Evolutionary conservation across 1,284 basidiomycete genomes (phyloP).

Genomic region (Chalciporus sp.): DNA sequence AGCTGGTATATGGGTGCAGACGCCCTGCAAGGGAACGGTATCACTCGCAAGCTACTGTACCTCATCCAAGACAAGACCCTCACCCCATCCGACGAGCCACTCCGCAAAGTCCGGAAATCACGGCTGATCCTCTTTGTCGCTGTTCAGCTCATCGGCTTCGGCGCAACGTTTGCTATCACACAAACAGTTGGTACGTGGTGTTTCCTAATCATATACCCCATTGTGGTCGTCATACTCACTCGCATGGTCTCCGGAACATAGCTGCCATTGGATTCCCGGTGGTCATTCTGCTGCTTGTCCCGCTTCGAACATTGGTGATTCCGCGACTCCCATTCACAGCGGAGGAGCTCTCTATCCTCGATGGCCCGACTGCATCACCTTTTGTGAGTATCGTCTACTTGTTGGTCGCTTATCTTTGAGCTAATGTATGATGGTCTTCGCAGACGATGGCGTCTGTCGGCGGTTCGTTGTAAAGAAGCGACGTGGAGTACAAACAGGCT

Average conservation of each 20-base stretch:
- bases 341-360: constrained; percentile 83
- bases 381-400: constrained; percentile 59
- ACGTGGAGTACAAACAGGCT: background rate
- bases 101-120: constrained; percentile 73
- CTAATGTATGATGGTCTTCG: background rate
- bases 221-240: background rate
- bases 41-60: constrained; percentile 83
- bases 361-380: constrained; percentile 84
- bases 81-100: constrained; percentile 66
- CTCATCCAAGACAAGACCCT: constrained; percentile 76
- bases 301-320: constrained; percentile 73
- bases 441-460: constrained; percentile 64
- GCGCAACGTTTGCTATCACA: constrained; percentile 88
- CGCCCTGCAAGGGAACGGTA: constrained; percentile 82
- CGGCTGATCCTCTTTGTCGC: constrained; percentile 78
- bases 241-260: constrained; percentile 28
- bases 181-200: constrained; percentile 78
- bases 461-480: constrained; percentile 35
- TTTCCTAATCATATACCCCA: background rate
- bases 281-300: constrained; percentile 88
- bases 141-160: constrained; percentile 87
- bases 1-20: constrained; percentile 93
- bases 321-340: constrained; percentile 79
- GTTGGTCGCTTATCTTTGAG: background rate
- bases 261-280: constrained; percentile 92